These are phyloP conservation scores for Penicillium concentricum DNA, from an alignment of 2,329 filamentous ascomycete species.

Conservation along the genomic window DNA sequence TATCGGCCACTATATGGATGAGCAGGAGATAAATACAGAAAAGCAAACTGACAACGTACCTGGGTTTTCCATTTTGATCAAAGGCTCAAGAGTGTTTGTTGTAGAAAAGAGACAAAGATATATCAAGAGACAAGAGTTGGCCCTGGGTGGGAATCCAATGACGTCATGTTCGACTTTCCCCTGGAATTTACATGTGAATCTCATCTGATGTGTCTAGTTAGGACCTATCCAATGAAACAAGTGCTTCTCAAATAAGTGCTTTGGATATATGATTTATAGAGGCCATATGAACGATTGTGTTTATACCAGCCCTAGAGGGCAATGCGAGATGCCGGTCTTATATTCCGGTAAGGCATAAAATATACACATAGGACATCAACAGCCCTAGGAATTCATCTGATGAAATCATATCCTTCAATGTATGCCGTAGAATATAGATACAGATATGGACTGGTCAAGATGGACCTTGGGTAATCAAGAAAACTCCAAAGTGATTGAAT, in stretches of 20 bases:
- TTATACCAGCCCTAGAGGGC: no score
- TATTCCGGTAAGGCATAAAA: background rate
- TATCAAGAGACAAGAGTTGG: background rate
- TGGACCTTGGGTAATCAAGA: slow-evolving; percentile 4
- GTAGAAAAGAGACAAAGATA: background rate
- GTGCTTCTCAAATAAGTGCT: background rate
- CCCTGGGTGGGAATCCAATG: background rate
- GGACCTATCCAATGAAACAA: no score
- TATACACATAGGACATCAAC: background rate
- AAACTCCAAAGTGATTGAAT: slow-evolving; percentile 9
- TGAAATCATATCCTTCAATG: background rate
- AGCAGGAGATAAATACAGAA: background rate
- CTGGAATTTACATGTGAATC: slow-evolving; percentile 10
- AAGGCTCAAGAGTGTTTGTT: background rate
- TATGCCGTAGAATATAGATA: slow-evolving; percentile 3
- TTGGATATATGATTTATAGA: background rate
- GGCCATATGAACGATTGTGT: background rate
- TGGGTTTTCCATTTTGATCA: slow-evolving; percentile 18
- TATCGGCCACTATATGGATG: slow-evolving; percentile 53
- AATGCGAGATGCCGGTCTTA: background rate
- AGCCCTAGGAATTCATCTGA: background rate
- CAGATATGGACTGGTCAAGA: slow-evolving; percentile 8
- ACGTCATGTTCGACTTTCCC: slow-evolving; percentile 14
- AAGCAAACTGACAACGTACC: background rate
- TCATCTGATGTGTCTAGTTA: background rate